Conservation (phyloP, 352 stramenopile genomes). For the Globisporangium irregulare region DNA sequence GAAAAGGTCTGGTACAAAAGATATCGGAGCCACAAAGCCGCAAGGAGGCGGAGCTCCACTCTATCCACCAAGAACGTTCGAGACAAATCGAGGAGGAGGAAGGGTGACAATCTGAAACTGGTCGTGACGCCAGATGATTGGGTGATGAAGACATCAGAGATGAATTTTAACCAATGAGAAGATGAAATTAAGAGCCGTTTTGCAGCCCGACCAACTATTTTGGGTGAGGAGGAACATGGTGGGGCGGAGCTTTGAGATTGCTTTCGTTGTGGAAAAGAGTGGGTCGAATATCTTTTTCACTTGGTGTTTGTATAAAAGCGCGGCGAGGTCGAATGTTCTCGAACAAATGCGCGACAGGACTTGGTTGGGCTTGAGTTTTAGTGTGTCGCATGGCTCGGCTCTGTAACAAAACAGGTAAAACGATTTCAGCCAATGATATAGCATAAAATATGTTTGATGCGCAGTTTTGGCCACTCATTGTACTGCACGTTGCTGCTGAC, state of each 20-base stretch:
- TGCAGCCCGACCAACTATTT: background rate
- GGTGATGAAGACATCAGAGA: background rate
- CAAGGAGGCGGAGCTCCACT: background rate
- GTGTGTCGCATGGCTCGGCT: background rate
- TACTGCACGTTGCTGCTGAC: background rate
- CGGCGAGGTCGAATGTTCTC: conserved; percentile 23
- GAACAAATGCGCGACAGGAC: conserved; percentile 12
- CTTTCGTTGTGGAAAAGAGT: background rate
- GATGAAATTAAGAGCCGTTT: background rate
- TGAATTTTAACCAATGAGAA: conserved; percentile 11
- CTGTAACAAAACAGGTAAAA: background rate
- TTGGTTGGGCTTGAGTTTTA: background rate
- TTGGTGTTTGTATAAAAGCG: conserved; percentile 15
- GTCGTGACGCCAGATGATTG: conserved; percentile 17
- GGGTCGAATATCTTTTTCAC: conserved; percentile 1
- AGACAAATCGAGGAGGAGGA: conserved; percentile 11
- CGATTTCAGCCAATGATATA: conserved; percentile 20
- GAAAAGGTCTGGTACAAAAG: background rate
- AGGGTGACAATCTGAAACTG: background rate
- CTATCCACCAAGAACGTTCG: conserved; percentile 8
- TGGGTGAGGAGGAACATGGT: background rate
- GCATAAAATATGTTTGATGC: background rate
- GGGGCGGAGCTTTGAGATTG: background rate
- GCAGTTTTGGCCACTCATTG: background rate
- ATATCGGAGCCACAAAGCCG: conserved; percentile 7